These are phyloP conservation scores for Botryotinia narcissicola DNA, from an alignment of 2,329 filamentous ascomycete genomes.

Conservation along the genomic window DNA sequence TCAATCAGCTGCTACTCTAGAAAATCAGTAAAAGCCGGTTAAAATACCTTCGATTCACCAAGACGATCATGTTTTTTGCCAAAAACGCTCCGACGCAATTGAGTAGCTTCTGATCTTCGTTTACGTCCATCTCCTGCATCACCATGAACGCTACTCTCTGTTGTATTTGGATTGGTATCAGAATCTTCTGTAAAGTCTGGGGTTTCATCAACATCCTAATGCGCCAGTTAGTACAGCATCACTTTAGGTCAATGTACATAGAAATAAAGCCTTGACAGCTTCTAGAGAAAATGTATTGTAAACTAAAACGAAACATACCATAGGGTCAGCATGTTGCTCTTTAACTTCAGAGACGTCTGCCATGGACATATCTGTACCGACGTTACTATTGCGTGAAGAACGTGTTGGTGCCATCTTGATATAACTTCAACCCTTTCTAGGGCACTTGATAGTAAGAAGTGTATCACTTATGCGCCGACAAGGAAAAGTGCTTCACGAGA, in stretches of 20 bases:
- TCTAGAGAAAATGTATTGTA: background rate
- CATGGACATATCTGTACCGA: constrained; percentile 55
- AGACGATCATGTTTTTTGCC: constrained; percentile 92
- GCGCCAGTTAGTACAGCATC: constrained; percentile 31
- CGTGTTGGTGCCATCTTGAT: constrained; percentile 54
- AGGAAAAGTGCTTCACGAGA: background rate
- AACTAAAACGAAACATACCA: constrained; percentile 33
- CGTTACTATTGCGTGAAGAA: constrained; percentile 51
- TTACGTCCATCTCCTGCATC: constrained; percentile 78
- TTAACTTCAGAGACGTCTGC: constrained; percentile 51
- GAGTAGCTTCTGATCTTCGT: constrained; percentile 80
- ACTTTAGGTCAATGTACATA: background rate
- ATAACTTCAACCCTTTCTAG: constrained; percentile 32
- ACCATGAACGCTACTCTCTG: constrained; percentile 81
- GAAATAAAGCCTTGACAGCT: background rate
- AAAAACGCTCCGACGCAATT: constrained; percentile 87
- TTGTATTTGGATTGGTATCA: constrained; percentile 65
- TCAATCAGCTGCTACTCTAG: constrained; percentile 4
- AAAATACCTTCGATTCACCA: constrained; percentile 80
- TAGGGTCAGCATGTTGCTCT: constrained; percentile 37
- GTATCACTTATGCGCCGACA: constrained; percentile 24
- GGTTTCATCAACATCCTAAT: constrained; percentile 60
- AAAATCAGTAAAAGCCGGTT: background rate
- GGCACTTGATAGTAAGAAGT: constrained; percentile 19
- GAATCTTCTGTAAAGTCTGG: constrained; percentile 66